phyloP scores from a whole-genome alignment of 495 filamentous ascomycete genomes.

The Chaetomium fimeti region DNA sequence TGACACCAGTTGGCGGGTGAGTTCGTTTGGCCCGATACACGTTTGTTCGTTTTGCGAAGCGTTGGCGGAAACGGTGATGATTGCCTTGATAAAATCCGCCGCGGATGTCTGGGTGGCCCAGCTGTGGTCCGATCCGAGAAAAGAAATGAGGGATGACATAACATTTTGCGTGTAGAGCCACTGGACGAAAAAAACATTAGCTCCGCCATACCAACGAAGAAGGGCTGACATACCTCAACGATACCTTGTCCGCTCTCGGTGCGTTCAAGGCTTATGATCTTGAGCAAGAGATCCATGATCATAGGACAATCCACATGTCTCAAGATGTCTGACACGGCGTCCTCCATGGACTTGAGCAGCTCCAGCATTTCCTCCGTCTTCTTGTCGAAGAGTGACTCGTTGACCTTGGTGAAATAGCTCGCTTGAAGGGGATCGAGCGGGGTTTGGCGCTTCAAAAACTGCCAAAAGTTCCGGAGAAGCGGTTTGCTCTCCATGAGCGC shows the following conservation, averaged over 20 bases:
- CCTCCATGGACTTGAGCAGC: constrained; percentile 77
- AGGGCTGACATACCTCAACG: constrained; percentile 69
- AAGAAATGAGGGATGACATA: constrained; percentile 85
- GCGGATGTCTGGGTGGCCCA: constrained; percentile 93
- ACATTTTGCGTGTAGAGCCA: constrained; percentile 91
- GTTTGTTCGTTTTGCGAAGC: constrained; percentile 96
- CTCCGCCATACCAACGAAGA: not conserved
- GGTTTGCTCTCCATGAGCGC: constrained; percentile 81
- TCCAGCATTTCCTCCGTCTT: constrained; percentile 96
- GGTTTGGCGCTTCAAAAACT: constrained; percentile 73
- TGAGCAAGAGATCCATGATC: constrained; percentile 97
- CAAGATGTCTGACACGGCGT: constrained; percentile 78
- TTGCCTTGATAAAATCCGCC: constrained; percentile 96
- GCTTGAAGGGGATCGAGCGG: constrained; percentile 90
- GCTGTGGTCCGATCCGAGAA: constrained; percentile 75
- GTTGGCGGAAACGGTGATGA: constrained; percentile 98
- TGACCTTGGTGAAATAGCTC: constrained; percentile 98
- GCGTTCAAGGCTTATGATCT: constrained; percentile 96
- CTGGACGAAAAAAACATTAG: constrained; percentile 41
- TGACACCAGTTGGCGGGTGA: constrained; percentile 95
- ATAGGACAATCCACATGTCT: constrained; percentile 96
- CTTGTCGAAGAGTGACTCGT: constrained; percentile 91
- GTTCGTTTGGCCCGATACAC: constrained; percentile 95
- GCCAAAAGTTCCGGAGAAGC: constrained; percentile 82
- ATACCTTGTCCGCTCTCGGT: constrained; percentile 87